A percentile compares a stretch with the other conserved stretches of the same genome.
These are phyloP conservation scores for Kokia cookei DNA, from an alignment of 441 rosid species.

Conservation along the genomic window DNA sequence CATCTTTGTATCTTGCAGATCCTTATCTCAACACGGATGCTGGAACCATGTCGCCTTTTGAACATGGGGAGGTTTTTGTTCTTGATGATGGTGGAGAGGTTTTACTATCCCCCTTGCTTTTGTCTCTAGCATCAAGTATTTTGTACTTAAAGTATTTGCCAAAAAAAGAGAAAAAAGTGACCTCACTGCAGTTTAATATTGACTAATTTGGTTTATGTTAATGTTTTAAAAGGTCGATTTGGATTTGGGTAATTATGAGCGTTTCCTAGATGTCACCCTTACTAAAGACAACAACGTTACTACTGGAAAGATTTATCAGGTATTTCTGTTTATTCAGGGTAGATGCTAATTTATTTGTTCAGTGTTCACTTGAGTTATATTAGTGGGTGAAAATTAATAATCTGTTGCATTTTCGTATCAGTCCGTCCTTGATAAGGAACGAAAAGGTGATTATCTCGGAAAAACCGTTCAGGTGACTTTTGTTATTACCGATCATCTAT, in stretches of 20 bases:
- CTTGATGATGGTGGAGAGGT: constrained; percentile 84
- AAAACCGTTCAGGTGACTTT: constrained; percentile 65
- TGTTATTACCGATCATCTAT: background rate
- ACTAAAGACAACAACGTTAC: constrained; percentile 71
- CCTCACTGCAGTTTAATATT: background rate
- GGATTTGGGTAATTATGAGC: constrained; percentile 75
- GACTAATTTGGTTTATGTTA: background rate
- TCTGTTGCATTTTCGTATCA: constrained; percentile 17
- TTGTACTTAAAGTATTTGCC: background rate
- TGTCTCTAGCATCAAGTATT: background rate
- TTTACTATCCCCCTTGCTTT: background rate
- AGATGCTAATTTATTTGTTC: background rate
- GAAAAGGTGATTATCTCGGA: constrained; percentile 72
- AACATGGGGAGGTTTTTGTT: constrained; percentile 77
- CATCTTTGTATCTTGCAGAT: constrained; percentile 32
- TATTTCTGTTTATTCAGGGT: constrained; percentile 12
- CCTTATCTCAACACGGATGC: constrained; percentile 74
- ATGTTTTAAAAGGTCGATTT: constrained; percentile 45
- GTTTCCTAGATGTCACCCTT: constrained; percentile 66
- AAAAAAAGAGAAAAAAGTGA: background rate
- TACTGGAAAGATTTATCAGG: constrained; percentile 82
- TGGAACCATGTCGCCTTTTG: constrained; percentile 84
- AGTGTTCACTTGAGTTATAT: background rate
- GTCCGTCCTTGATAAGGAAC: constrained; percentile 80
- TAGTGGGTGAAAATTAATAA: background rate